These are phyloP conservation scores for Aspergillus puulaauensis DNA, from an alignment of 2,329 filamentous ascomycete genomes.

Conservation along the genomic window DNA sequence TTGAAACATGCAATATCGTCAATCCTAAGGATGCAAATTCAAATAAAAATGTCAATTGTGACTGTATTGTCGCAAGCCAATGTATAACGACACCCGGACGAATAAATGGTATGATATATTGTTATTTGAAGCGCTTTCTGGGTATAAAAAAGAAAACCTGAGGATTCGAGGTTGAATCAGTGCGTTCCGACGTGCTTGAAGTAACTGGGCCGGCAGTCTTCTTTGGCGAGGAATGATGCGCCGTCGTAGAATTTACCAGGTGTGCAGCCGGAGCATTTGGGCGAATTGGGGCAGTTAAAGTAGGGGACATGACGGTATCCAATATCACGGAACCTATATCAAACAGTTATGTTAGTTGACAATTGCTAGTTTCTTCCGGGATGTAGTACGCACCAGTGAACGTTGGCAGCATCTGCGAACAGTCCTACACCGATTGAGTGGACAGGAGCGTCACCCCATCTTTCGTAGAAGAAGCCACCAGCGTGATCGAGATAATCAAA, in stretches of 20 bases:
- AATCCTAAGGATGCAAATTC: conserved; percentile 18
- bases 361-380: neutral
- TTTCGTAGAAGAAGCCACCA: conserved; percentile 97
- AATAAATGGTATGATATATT: neutral
- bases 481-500: conserved; percentile 93
- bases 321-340: conserved; percentile 90
- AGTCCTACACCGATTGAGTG: conserved; percentile 90
- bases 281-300: conserved; percentile 97
- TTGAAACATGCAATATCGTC: conserved; percentile 15
- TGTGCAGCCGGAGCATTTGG: conserved; percentile 87
- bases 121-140: neutral
- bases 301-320: conserved; percentile 98
- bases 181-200: conserved; percentile 91
- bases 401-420: conserved; percentile 85
- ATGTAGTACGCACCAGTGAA: conserved; percentile 77
- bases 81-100: neutral
- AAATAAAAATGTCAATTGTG: conserved; percentile 4
- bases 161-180: conserved; percentile 40
- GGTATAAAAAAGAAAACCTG: neutral
- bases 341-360: neutral
- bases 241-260: conserved; percentile 87
- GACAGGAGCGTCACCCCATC: conserved; percentile 97
- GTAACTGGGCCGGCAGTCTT: conserved; percentile 95
- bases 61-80: conserved; percentile 8
- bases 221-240: conserved; percentile 77